Percentiles rank a stretch among this genome's conserved stretches.
These are phyloP conservation scores for Zygosaccharomyces pseudobailii DNA, from an alignment of 1,139 yeast species.

Conservation along the genomic window DNA sequence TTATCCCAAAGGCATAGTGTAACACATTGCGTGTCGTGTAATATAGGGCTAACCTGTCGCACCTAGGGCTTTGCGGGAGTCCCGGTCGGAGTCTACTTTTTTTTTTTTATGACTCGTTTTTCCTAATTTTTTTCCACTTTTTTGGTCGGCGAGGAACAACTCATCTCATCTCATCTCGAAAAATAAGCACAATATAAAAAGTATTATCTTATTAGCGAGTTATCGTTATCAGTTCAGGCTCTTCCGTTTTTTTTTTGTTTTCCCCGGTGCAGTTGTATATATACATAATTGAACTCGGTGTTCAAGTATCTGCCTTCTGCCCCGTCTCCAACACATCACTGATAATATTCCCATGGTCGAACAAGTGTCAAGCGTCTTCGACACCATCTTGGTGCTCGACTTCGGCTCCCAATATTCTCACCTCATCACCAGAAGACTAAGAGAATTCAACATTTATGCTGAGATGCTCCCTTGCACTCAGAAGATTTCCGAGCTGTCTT, in stretches of 20 bases:
- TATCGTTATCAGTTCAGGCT: not conserved
- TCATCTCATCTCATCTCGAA: conserved; percentile 13
- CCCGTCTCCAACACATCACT: not conserved
- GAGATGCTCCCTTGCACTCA: conserved; percentile 99
- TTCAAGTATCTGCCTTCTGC: not conserved
- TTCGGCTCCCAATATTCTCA: conserved; percentile 99
- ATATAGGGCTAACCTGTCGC: not conserved
- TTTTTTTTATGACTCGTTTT: not conserved
- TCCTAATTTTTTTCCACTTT: not conserved
- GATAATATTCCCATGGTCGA: conserved; percentile 16
- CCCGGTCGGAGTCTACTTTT: not conserved
- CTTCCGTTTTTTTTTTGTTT: not conserved
- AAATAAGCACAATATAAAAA: not conserved
- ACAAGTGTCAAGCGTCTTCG: conserved; percentile 77
- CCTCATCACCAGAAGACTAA: conserved; percentile 90
- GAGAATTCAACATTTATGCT: conserved; percentile 97
- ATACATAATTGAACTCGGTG: not conserved
- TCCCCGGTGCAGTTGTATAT: not conserved
- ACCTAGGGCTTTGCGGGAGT: not conserved
- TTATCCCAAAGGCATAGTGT: too few species aligned
- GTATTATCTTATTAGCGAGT: not conserved
- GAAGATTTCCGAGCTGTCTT: conserved; percentile 81
- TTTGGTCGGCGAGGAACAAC: conserved; percentile 1
- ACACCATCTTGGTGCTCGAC: conserved; percentile 94
- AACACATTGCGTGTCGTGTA: not conserved